Evolutionary conservation across 1,284 basidiomycete species (phyloP), one percentile per base, ranked within the genome.

Genomic region (Prillingera fragicola): DNA sequence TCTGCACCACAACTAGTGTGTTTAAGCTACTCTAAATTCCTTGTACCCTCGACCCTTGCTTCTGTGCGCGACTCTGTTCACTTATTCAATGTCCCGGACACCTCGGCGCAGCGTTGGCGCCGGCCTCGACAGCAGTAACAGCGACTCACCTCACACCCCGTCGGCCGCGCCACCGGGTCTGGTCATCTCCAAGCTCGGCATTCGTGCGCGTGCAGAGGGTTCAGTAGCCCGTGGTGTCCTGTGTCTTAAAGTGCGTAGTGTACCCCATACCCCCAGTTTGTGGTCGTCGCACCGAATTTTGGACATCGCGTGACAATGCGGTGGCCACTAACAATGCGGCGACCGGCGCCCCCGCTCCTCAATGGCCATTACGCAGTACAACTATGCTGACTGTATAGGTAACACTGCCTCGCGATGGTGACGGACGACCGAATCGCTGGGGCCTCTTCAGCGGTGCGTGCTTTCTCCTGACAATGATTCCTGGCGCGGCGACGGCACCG

Each of bases 171-270:
- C 55, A 4, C 45, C 52, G 4, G 59, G 60, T 5, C 42, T 65
- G 13, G 45, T 63, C 33, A 56, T 68, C 28, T 53, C 54, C 33
- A 61, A 62, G 38, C 56, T 65, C 3, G 65, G 57, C 3, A 35
- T 66, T 1, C 55, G 63, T 41, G 61, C 60, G 6, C 54, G 50
- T 2, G 55, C 63, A 4, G 29, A 45, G 2, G 56, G 46, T 12
- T 54, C 57, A 14, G 22, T 35, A 8, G 60, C 62, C 4, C 39
- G 28, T 10, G 63, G 60, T 3, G 24, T 65, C 21, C 24, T 68
- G 12, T 66, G 61, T 43, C 48, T 68, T 19, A 66, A 66, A 50
- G 65, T 66, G 26, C 31, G 56, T 36, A 1, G 22, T 26, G 17
- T 1, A n/a, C n/a, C n/a, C n/a, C n/a, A n/a, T n/a, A n/a, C n/a